Conservation (phyloP, 305 asterid species). For the Fraxinus velutina region DNA sequence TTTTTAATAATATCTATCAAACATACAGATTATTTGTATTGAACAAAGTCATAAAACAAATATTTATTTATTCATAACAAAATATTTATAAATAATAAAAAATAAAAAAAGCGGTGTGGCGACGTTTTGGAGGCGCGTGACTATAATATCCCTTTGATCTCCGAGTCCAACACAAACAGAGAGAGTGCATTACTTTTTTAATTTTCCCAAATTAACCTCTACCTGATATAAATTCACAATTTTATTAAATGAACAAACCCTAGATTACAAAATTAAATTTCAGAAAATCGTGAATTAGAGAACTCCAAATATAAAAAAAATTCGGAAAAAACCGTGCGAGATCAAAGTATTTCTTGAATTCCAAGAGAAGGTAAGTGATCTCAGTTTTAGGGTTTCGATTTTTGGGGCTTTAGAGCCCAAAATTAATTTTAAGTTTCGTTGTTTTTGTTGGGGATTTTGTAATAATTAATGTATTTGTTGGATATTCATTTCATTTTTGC, state of each 20-base stretch:
- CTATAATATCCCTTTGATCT: not conserved
- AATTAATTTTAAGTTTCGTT: slow-evolving; percentile 20
- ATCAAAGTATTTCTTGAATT: slow-evolving; percentile 28
- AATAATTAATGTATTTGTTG: not conserved
- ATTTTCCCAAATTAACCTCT: not conserved
- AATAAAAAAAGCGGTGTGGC: not conserved
- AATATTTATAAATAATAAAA: no score
- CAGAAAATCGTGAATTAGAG: slow-evolving; percentile 5
- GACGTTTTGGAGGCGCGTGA: not conserved
- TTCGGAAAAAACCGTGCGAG: not conserved
- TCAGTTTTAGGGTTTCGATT: slow-evolving; percentile 22
- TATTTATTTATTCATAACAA: not conserved
- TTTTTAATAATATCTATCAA: no score
- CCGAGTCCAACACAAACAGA: not conserved
- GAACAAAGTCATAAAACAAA: not conserved
- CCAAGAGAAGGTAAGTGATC: slow-evolving; percentile 37
- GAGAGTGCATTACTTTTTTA: not conserved
- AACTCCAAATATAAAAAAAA: slow-evolving; percentile 14
- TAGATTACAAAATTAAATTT: slow-evolving; percentile 27
- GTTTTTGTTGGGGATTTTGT: slow-evolving; percentile 26
- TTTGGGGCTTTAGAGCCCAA: not conserved
- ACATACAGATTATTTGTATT: no score
- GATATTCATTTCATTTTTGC: not conserved
- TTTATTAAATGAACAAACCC: slow-evolving; percentile 33
- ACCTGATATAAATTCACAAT: not conserved